phyloP scores from a whole-genome alignment of 2,329 filamentous ascomycete genomes.

The Sporothrix protearum region DNA sequence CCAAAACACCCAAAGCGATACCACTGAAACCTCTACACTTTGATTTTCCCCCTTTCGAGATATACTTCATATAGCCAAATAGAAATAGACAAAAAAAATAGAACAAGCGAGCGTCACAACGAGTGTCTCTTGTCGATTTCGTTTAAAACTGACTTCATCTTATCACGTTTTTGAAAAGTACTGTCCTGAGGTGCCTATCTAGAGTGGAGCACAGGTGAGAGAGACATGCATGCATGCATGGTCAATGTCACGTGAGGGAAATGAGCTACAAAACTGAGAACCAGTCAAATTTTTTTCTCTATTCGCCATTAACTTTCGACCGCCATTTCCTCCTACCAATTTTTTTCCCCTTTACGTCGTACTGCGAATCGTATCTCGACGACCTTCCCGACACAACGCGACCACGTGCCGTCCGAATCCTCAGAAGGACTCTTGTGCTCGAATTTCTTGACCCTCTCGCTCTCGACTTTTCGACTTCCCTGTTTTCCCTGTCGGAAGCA shows the following conservation, averaged over 20 bases:
- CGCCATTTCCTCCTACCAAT: not conserved
- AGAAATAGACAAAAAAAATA: conserved; percentile 6
- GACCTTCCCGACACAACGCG: not conserved
- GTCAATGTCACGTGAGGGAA: not conserved
- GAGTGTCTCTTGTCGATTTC: no score
- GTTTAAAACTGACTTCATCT: not conserved
- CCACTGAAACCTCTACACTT: not conserved
- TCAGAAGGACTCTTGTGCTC: not conserved
- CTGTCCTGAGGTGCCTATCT: not conserved
- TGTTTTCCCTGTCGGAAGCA: not conserved
- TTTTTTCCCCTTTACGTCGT: not conserved
- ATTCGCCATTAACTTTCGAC: not conserved
- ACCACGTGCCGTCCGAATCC: not conserved
- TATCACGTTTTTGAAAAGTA: not conserved
- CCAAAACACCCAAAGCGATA: no score
- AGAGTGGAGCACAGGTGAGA: not conserved
- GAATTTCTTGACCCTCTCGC: not conserved
- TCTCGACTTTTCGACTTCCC: not conserved
- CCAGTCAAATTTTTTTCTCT: not conserved
- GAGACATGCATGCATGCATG: no score
- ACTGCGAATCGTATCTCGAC: not conserved
- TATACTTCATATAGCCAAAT: no score
- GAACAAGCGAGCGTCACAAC: not conserved
- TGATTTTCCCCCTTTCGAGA: no score
- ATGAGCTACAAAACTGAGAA: conserved; percentile 8